These are phyloP conservation scores for Russula griseocarnosa DNA, from an alignment of 768 basidiomycete genomes.

Conservation along the genomic window DNA sequence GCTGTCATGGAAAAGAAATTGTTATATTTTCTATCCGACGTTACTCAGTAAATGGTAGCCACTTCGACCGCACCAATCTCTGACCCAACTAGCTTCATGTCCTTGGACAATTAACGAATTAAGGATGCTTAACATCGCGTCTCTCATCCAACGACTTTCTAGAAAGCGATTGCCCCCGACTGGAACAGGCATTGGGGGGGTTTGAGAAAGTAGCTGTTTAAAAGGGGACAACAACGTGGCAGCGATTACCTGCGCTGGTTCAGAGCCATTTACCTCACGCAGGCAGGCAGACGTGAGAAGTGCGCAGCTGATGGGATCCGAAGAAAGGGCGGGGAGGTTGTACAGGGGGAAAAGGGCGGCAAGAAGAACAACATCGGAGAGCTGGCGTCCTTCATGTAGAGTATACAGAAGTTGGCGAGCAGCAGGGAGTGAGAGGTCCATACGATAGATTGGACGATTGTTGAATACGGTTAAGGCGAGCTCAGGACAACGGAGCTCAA, in stretches of 20 bases:
- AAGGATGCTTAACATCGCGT: slow-evolving; percentile 12
- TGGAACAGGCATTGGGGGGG: slow-evolving; percentile 20
- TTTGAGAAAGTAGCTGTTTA: slow-evolving; percentile 33
- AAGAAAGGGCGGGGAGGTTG: slow-evolving; percentile 47
- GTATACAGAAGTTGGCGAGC: slow-evolving; percentile 58
- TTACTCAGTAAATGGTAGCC: neutral
- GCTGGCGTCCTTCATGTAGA: slow-evolving; percentile 45
- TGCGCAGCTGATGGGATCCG: slow-evolving; percentile 55
- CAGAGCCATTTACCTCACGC: slow-evolving; percentile 36
- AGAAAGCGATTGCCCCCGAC: slow-evolving; percentile 30
- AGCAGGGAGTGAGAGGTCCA: slow-evolving; percentile 46
- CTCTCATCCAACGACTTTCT: slow-evolving; percentile 35
- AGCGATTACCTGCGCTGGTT: slow-evolving; percentile 40
- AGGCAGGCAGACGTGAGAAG: slow-evolving; percentile 56
- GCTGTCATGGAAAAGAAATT: too few relatives aligned
- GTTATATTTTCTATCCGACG: neutral
- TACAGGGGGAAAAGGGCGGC: slow-evolving; percentile 54
- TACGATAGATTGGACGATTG: slow-evolving; percentile 57
- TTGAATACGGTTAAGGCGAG: slow-evolving; percentile 60
- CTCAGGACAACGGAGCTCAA: slow-evolving; percentile 50
- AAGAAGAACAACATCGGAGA: slow-evolving; percentile 48
- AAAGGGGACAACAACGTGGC: slow-evolving; percentile 43
- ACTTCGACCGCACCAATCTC: slow-evolving; percentile 24
- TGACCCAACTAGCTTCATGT: slow-evolving; percentile 11
- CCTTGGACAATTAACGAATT: neutral